Percentiles rank a stretch among this genome's conserved stretches.
phyloP scores from a whole-genome alignment of 1,284 basidiomycete genomes.

The Golubevia pallescens region DNA sequence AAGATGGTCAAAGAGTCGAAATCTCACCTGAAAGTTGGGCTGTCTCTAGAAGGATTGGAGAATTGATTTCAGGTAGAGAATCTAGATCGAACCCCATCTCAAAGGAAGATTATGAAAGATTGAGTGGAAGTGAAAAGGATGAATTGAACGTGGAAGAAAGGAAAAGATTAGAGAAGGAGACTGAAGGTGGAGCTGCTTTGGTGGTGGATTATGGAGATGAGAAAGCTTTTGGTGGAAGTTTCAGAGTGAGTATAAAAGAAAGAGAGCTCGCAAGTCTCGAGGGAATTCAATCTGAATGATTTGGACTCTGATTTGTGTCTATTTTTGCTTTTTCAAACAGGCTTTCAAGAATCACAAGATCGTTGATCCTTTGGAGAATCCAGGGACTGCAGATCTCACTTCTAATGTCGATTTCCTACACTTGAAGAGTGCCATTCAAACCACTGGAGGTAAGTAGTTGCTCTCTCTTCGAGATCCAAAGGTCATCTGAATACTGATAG shows the following conservation, averaged over 20 bases:
- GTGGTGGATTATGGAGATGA: conserved; percentile 60
- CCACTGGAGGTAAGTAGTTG: background rate
- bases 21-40: conserved; percentile 54
- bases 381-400: conserved; percentile 56
- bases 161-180: conserved; percentile 12
- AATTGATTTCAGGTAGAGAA: conserved; percentile 42
- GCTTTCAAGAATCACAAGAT: conserved; percentile 49
- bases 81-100: conserved; percentile 9
- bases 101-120: background rate
- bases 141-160: conserved; percentile 10
- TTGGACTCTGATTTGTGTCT: background rate
- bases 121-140: conserved; percentile 7
- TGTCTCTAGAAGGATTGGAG: conserved; percentile 43
- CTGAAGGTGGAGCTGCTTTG: conserved; percentile 40
- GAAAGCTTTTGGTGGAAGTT: conserved; percentile 43
- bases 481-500: background rate
- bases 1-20: conserved; percentile 55
- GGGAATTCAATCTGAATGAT: background rate
- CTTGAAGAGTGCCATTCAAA: conserved; percentile 32
- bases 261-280: background rate
- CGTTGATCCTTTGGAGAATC: conserved; percentile 45
- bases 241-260: conserved; percentile 33
- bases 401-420: conserved; percentile 59
- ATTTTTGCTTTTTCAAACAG: background rate
- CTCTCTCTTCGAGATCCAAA: background rate